A percentile compares a stretch with the other conserved stretches of the same genome.
Conservation (phyloP, 2,329 filamentous ascomycete species). For the Cadophora malorum region DNA sequence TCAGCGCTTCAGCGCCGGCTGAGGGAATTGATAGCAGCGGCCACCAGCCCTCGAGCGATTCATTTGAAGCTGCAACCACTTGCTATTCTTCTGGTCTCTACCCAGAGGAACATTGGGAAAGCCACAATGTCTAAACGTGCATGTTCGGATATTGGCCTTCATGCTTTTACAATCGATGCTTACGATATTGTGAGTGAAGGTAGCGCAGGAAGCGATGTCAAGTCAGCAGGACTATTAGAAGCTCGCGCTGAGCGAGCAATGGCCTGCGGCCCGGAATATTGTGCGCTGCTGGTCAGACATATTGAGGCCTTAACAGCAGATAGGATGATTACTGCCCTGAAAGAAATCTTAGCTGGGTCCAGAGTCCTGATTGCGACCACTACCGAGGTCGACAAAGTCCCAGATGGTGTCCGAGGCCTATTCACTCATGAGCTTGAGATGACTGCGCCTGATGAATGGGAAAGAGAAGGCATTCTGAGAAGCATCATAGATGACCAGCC, state of each 20-base stretch:
- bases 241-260: slow-evolving; percentile 88
- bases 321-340: slow-evolving; percentile 83
- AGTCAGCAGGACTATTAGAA: slow-evolving; percentile 90
- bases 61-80: slow-evolving; percentile 87
- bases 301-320: slow-evolving; percentile 91
- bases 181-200: slow-evolving; percentile 96
- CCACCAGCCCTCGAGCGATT: slow-evolving; percentile 85
- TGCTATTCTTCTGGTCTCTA: slow-evolving; percentile 87
- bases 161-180: slow-evolving; percentile 86
- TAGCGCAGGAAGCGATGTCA: slow-evolving; percentile 86
- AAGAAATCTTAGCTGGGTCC: slow-evolving; percentile 79
- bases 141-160: slow-evolving; percentile 87
- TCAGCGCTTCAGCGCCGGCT: slow-evolving; percentile 72
- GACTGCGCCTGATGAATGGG: slow-evolving; percentile 87
- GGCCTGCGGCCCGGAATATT: slow-evolving; percentile 83
- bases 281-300: slow-evolving; percentile 84
- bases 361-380: slow-evolving; percentile 92
- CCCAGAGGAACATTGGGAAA: slow-evolving; percentile 93
- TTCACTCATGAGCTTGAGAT: slow-evolving; percentile 98
- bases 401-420: slow-evolving; percentile 85
- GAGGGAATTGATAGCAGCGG: slow-evolving; percentile 84
- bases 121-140: slow-evolving; percentile 77
- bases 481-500: slow-evolving; percentile 79
- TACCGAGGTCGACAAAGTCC: slow-evolving; percentile 92
- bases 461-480: slow-evolving; percentile 85